Conservation (phyloP, 2,329 filamentous ascomycete species). For the Botrytis elliptica region DNA sequence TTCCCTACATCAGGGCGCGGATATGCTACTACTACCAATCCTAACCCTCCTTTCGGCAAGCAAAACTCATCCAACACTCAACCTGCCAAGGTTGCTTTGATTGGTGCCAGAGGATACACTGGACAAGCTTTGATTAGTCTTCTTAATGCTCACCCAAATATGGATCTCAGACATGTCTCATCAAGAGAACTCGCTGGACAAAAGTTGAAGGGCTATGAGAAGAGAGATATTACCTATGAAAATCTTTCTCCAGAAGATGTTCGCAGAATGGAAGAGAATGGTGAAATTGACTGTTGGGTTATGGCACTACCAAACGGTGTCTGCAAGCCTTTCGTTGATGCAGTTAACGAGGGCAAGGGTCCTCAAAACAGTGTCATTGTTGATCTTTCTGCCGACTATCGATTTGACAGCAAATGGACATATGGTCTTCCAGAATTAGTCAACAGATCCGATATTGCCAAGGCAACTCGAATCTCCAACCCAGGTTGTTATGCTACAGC, state of each 20-base stretch:
- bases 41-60: constrained; percentile 84
- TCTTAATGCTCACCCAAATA: constrained; percentile 81
- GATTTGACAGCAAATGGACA: constrained; percentile 81
- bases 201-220: constrained; percentile 84
- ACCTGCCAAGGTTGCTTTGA: constrained; percentile 78
- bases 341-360: constrained; percentile 68
- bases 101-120: constrained; percentile 91
- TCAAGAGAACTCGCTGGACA: constrained; percentile 89
- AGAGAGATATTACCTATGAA: constrained; percentile 89
- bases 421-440: constrained; percentile 89
- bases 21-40: constrained; percentile 70
- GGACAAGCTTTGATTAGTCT: constrained; percentile 87
- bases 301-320: constrained; percentile 96
- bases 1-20: constrained; percentile 42
- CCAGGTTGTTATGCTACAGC: constrained; percentile 96
- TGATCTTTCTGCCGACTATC: constrained; percentile 95
- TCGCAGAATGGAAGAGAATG: constrained; percentile 75
- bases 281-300: constrained; percentile 92
- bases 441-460: constrained; percentile 71
- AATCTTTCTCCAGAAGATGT: constrained; percentile 87
- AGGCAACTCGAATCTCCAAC: constrained; percentile 81
- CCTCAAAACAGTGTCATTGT: constrained; percentile 72
- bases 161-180: constrained; percentile 88
- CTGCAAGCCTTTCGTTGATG: constrained; percentile 90
- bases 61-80: constrained; percentile 82